These are phyloP conservation scores for Plasmopara viticola DNA, from an alignment of 352 stramenopile genomes.

Conservation along the genomic window DNA sequence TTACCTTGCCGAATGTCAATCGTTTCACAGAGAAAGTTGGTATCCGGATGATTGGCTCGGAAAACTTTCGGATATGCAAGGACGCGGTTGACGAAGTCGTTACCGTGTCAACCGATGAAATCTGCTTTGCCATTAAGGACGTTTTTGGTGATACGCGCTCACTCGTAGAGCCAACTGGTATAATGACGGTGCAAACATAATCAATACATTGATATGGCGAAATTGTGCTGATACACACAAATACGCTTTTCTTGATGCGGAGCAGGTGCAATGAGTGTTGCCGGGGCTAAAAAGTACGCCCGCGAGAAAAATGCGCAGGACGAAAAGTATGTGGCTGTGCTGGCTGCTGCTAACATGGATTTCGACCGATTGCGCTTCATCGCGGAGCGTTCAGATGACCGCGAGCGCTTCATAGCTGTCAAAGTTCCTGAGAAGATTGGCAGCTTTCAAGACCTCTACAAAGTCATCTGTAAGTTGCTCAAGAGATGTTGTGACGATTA, in stretches of 20 bases:
- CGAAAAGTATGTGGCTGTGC: conserved; percentile 91
- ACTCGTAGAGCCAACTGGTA: conserved; percentile 90
- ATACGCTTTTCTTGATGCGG: not conserved
- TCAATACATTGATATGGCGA: not conserved
- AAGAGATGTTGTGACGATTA: no score
- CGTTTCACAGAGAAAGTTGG: conserved; percentile 97
- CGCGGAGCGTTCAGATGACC: conserved; percentile 81
- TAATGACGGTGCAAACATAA: not conserved
- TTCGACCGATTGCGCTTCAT: conserved; percentile 98
- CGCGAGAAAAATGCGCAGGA: conserved; percentile 32
- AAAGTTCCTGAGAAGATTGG: conserved; percentile 94
- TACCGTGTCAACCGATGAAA: conserved; percentile 95
- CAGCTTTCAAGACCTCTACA: conserved; percentile 83
- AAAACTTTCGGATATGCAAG: conserved; percentile 94
- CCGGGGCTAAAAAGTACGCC: conserved; percentile 94
- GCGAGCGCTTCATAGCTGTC: conserved; percentile 92
- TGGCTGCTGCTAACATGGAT: conserved; percentile 99
- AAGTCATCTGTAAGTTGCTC: conserved; percentile 56
- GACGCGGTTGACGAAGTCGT: conserved; percentile 95
- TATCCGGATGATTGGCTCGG: conserved; percentile 88
- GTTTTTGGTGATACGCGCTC: conserved; percentile 92
- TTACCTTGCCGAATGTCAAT: conserved; percentile 89
- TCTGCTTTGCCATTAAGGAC: conserved; percentile 90
- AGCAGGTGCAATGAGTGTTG: conserved; percentile 92
- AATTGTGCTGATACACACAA: not conserved